Base-by-base conservation (phyloP, 768 basidiomycete species). In the Thelephora aurantiotincta region DNA sequence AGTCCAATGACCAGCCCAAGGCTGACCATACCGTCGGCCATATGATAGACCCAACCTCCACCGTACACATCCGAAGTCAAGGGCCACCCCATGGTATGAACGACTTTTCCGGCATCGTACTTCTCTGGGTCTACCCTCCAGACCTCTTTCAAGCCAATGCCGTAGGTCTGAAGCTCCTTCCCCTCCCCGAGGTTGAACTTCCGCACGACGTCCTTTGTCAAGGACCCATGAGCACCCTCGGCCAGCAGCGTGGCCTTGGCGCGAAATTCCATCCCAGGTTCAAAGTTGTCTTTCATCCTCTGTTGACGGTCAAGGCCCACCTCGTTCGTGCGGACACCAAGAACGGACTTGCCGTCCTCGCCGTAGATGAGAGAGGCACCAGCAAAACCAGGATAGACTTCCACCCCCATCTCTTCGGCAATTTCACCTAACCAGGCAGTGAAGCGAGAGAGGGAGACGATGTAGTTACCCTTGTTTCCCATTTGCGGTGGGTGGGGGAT, bases 401-500 rank as follows among this genome's bases (percentile, higher is more conserved):
- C 96, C 23, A 96, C 89, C 22, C 92, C 94, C 26, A 78, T 62
- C 36, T 73, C 78, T 52, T 97, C 93, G 0, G 94, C 94, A 26
- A 96, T 74, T 47, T 71, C 65, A 2, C 78, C 87, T 1, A 99
- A 74, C 93, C 94, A 98, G 3, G 86, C 75, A 0, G 90, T 84
- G 52, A 97, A 80, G 33, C 76, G 78, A 0, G 89, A 92, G 26
- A 98, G 77, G 2, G 91, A 94, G 35, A 87, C 67, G 58, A 98
- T 80, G 62, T 89, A 97, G 66, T 97, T 99, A 43, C 93, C 84
- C 23, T 82, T 75, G 70, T 96, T 96, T 57, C 71, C 69, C 96
- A 99, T 99, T 63, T 97, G 93, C 0, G 94, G 93, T 3, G 96
- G 94, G 59, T 97, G 93, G 0, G 91, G 96, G 43, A 97, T 77